Evolutionary conservation across 495 filamentous ascomycete species (phyloP).

Genomic region (Delitschia confertaspora): DNA sequence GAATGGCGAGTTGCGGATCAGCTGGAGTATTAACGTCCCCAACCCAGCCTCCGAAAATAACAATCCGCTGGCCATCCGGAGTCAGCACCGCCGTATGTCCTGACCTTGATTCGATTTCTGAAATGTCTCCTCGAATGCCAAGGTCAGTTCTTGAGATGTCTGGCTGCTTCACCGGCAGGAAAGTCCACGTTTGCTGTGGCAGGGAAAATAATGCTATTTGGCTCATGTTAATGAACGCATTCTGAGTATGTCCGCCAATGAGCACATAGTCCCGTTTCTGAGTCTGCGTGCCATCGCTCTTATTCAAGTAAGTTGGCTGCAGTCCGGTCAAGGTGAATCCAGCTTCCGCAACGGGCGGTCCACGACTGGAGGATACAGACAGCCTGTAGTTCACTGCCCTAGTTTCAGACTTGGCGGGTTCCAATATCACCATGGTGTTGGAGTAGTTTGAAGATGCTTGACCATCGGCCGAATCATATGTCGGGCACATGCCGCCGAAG

Average conservation of each 20-base stretch:
- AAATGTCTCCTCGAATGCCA: slow-evolving; percentile 33
- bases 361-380: slow-evolving; percentile 40
- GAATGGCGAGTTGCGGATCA: slow-evolving; percentile 65
- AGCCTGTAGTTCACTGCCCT: slow-evolving; percentile 34
- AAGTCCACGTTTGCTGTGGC: slow-evolving; percentile 79
- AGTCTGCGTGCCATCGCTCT: slow-evolving; percentile 42
- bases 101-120: slow-evolving; percentile 61
- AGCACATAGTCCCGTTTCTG: slow-evolving; percentile 70
- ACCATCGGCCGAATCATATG: slow-evolving; percentile 41
- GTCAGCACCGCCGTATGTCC: slow-evolving; percentile 78
- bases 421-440: slow-evolving; percentile 58
- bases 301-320: slow-evolving; percentile 51
- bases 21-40: slow-evolving; percentile 67
- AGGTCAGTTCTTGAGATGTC: slow-evolving; percentile 41
- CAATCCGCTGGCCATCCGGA: slow-evolving; percentile 60
- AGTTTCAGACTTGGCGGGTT: slow-evolving; percentile 35
- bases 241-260: slow-evolving; percentile 74
- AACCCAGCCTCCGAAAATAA: slow-evolving; percentile 86
- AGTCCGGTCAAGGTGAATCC: slow-evolving; percentile 77
- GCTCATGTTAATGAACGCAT: slow-evolving; percentile 88
- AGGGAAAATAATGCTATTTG: slow-evolving; percentile 79
- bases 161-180: slow-evolving; percentile 53
- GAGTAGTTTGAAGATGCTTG: slow-evolving; percentile 64
- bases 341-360: slow-evolving; percentile 68
- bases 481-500: slow-evolving; percentile 87